A percentile compares a stretch with the other conserved stretches of the same genome.
phyloP scores from a whole-genome alignment of 2,329 filamentous ascomycete species.

The Emmonsiellopsis sp. region DNA sequence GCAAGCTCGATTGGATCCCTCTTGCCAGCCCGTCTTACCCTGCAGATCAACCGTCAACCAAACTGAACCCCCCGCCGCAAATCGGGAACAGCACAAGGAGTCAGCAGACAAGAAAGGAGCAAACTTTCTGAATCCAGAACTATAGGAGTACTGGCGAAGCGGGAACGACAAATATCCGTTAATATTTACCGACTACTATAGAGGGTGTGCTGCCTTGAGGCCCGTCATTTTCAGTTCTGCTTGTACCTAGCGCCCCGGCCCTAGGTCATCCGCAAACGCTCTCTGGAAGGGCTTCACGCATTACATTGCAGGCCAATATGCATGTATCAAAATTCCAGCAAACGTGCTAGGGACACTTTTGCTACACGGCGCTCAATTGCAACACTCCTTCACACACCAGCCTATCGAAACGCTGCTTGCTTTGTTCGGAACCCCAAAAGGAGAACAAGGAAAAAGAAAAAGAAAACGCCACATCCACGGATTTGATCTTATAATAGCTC shows the following conservation, averaged over 20 bases:
- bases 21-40: background rate
- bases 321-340: slow-evolving; percentile 31
- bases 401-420: background rate
- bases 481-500: background rate
- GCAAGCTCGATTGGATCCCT: background rate
- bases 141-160: background rate
- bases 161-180: background rate
- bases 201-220: background rate
- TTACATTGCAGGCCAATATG: slow-evolving; percentile 34
- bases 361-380: slow-evolving; percentile 13
- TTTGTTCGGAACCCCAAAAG: background rate
- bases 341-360: slow-evolving; percentile 32
- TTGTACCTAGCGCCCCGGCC: background rate
- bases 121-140: background rate
- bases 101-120: background rate
- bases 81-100: too few relatives aligned
- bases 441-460: background rate
- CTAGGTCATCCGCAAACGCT: slow-evolving; percentile 21
- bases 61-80: background rate
- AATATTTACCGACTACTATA: background rate
- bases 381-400: background rate
- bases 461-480: background rate
- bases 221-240: background rate
- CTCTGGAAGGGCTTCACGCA: slow-evolving; percentile 30
- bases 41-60: background rate